Evolutionary conservation across 805 yeast genomes (phyloP), one percentile per base, ranked within the genome.

Genomic region (Vanderwaltozyma tropicalis): DNA sequence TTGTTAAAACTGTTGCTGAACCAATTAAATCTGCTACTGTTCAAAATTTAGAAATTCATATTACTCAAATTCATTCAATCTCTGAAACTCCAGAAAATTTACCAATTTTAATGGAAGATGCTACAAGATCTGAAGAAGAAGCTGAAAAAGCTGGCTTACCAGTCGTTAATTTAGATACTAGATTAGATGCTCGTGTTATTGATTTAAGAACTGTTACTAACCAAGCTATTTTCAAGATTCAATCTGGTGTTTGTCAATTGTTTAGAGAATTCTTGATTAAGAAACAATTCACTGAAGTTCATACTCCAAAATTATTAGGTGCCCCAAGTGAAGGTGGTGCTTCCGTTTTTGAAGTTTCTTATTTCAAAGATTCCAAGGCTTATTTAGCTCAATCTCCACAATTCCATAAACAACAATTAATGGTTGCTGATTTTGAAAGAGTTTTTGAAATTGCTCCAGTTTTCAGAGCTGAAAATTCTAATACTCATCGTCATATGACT

Each of bases 401-500:
- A 71, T 74, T 92, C 50, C 85, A 92, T 72, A 92, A 92, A 71
- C 97, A 92, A 69, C 95, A 89, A 73, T 76, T 89, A 62, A 92
- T 92, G 66, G 95, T 96, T 33, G 94, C 95, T 42, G 99, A 92
- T 68, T 92, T 89, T 54, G 98, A 92, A 70, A 78, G 76, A 55
- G 99, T 92, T 34, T 92, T 77, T 60, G 99, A 92, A 69, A 74
- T 92, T 55, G 97, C 92, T 2, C 97, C 99, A 27, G 97, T 92
- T 31, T 92, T 92, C 76, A 78, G 99, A 67, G 99, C 99, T 41
- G 99, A 92, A 66, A 89, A 92, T 72, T 89, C 97, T 44, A 88
- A 92, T 71, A 89, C 98, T 16, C 97, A 92, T 65, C 88, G 99
- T 69, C 99, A 92, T 66, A 80, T 92, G 95, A 92, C 99, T 40